Base-by-base conservation (phyloP, 2,329 filamentous ascomycete species). In the Monosporascus sp. region DNA sequence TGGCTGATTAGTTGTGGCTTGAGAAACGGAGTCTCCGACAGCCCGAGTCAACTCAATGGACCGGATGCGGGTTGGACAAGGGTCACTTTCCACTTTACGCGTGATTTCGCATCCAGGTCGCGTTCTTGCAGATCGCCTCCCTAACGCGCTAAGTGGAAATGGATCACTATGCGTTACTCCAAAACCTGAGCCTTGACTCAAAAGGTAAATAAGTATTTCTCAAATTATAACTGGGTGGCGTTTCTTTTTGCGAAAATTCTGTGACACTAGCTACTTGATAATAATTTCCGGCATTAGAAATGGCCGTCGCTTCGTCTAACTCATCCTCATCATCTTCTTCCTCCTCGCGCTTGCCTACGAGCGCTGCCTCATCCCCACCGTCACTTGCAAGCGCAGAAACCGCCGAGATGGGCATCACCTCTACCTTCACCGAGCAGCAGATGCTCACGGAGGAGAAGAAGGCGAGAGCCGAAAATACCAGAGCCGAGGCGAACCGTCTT, bases 361-460 rank as follows among this genome's bases (percentile, higher is more conserved):
- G 58, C 44, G 52, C 61, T 24, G 51, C 64, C 3, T 59, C 60
- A 1, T 65, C 63, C 5, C 64, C 64, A 37, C 59, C 61, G 11
- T 48, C 39, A 15, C 43, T 37, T 4, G 54, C 59, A 25, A 54
- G 55, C 7, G 7, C 41, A 20, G 52, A 55, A 7, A 47, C 48
- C 45, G 20, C 49, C 37, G 61, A 59, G 18, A 69, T 69, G 66
- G 60, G 49, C 3, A 8, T 57, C 37, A 48, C 50, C 1, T 62
- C 65, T 2, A 61, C 54, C 3, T 66, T 69, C 43, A 58, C 55
- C 1, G 64, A 67, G 52, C 63, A 67, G 50, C 65, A 64, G 46
- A 64, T 68, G 64, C 63, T 68, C 48, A 66, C 64, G 0, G 75
- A 79, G 52, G 77, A 80, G 53, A 71, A 76, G 41, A 78, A 76